A percentile compares a stretch with the other conserved stretches of the same genome.
Conservation (phyloP, 23 red algal species). For the Gracilaria vermiculophylla region DNA sequence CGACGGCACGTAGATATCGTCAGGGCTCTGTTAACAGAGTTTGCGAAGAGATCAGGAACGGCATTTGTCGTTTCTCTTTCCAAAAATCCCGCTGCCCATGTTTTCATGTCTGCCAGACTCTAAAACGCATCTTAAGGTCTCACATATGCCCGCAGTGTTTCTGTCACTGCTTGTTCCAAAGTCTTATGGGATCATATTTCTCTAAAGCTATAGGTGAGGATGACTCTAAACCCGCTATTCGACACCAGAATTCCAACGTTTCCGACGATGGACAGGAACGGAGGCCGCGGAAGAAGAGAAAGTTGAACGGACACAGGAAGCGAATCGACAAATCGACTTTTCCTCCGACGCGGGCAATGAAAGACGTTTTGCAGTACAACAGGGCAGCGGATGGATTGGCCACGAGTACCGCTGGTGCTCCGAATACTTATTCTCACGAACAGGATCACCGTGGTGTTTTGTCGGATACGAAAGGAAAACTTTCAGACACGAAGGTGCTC, state of each 20-base stretch:
- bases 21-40: too few species aligned
- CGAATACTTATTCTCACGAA: neutral
- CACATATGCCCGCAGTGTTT: neutral
- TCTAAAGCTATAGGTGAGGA: neutral
- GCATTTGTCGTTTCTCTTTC: too few species aligned
- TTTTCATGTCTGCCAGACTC: neutral
- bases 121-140: neutral
- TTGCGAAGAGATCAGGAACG: too few species aligned
- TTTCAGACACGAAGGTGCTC: neutral
- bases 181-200: slow-evolving; percentile 7
- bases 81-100: neutral
- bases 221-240: neutral
- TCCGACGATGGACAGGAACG: neutral
- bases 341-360: slow-evolving; percentile 3
- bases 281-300: neutral
- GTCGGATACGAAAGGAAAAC: neutral
- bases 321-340: neutral
- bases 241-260: neutral
- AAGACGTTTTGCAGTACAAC: neutral
- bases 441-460: neutral
- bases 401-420: neutral
- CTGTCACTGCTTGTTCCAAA: neutral
- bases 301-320: neutral
- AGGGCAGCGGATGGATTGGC: neutral
- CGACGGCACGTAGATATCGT: too few species aligned